Conservation (phyloP, 2,329 filamentous ascomycete species). For the Myriosclerotinia curreyana region DNA sequence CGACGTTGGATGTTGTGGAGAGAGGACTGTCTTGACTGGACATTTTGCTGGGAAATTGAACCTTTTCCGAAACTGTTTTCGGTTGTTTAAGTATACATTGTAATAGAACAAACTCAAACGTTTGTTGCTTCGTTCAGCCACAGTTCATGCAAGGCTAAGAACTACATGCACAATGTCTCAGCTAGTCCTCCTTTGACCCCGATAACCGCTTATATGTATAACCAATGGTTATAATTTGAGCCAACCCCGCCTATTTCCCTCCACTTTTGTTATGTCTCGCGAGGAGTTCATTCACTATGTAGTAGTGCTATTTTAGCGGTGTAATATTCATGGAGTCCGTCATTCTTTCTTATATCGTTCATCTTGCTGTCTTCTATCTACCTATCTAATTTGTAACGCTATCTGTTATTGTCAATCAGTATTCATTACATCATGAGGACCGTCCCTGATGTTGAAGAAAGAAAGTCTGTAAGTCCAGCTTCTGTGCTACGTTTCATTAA, state of each 20-base stretch:
- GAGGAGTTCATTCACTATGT: not conserved
- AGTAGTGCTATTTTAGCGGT: not conserved
- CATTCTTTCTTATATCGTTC: not conserved
- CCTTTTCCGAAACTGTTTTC: not conserved
- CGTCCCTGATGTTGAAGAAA: not conserved
- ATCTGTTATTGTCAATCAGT: not conserved
- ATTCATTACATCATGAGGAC: not conserved
- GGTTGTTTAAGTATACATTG: not conserved
- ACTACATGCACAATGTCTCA: not conserved
- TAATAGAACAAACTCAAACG: not conserved
- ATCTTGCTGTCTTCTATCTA: not conserved
- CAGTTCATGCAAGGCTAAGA: slow-evolving; percentile 11
- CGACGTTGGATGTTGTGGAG: slow-evolving; percentile 45
- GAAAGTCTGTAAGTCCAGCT: slow-evolving; percentile 3
- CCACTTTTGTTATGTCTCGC: not conserved
- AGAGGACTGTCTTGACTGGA: slow-evolving; percentile 44
- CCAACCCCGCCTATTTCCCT: not conserved
- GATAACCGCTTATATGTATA: not conserved
- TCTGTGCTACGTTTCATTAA: not conserved
- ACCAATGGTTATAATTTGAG: not conserved
- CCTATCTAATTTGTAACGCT: not conserved
- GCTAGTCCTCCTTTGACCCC: slow-evolving; percentile 18
- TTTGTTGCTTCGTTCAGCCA: slow-evolving; percentile 4
- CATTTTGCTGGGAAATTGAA: not conserved
- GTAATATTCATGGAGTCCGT: not conserved